Evolutionary conservation across 257 asterid species (phyloP).

Genomic region (Plantago elongata): DNA sequence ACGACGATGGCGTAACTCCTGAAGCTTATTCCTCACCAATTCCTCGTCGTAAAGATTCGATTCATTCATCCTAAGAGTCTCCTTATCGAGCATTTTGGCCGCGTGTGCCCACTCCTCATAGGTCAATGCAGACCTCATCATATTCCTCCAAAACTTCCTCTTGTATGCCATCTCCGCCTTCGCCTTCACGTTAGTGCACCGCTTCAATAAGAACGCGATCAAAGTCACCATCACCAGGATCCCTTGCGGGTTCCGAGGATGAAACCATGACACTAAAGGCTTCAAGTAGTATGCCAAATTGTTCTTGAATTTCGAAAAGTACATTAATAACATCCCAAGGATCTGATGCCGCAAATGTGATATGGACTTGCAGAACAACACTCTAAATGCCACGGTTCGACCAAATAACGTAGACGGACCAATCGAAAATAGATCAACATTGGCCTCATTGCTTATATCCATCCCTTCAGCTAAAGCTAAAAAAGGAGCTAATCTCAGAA

Average conservation of each 20-base stretch:
- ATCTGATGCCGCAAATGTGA: conserved; percentile 63
- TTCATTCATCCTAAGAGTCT: conserved; percentile 65
- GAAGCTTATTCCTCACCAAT: conserved; percentile 74
- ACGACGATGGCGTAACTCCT: conserved; percentile 79
- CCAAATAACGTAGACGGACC: conserved; percentile 85
- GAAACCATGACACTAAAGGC: conserved; percentile 71
- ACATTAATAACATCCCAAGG: conserved; percentile 19
- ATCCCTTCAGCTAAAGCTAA: conserved; percentile 24
- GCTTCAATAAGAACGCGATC: conserved; percentile 68
- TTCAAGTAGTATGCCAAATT: conserved; percentile 34
- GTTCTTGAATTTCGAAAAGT: conserved; percentile 36
- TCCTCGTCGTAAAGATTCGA: conserved; percentile 80
- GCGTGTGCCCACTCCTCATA: conserved; percentile 99
- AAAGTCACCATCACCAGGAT: conserved; percentile 64
- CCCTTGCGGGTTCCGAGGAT: conserved; percentile 94
- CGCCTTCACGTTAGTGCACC: conserved; percentile 68
- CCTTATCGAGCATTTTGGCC: conserved; percentile 84
- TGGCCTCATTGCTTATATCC: conserved; percentile 94
- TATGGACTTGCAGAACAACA: conserved; percentile 77
- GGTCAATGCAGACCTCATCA: conserved; percentile 83
- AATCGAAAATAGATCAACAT: conserved; percentile 74
- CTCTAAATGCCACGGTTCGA: conserved; percentile 73
- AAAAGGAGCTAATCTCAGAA: not conserved
- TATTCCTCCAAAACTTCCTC: conserved; percentile 92
- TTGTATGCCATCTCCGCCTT: conserved; percentile 89